phyloP scores from a whole-genome alignment of 768 basidiomycete genomes.

The Auriscalpium vulgare region DNA sequence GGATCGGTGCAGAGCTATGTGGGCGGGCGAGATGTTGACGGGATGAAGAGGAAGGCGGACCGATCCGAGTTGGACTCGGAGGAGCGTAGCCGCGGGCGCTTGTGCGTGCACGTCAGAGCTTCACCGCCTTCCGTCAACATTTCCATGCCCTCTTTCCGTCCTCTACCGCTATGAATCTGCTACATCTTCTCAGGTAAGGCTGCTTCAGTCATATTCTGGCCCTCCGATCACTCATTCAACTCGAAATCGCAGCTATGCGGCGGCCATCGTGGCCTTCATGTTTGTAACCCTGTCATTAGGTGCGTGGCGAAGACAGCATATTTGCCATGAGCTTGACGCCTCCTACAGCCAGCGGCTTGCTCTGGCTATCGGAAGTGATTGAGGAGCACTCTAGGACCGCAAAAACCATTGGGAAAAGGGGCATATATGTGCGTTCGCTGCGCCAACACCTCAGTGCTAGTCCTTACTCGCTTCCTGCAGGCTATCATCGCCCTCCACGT shows the following conservation, averaged over 20 bases:
- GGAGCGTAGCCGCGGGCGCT: neutral
- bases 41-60: neutral
- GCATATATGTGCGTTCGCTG: conserved; percentile 68
- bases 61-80: neutral
- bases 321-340: conserved; percentile 6
- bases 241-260: conserved; percentile 51
- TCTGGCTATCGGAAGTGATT: conserved; percentile 92
- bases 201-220: neutral
- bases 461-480: conserved; percentile 33
- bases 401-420: conserved; percentile 74
- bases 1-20: neutral
- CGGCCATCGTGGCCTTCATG: conserved; percentile 67
- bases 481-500: conserved; percentile 71
- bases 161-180: conserved; percentile 35
- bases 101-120: neutral
- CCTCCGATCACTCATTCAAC: too few relatives aligned
- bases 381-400: conserved; percentile 86
- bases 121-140: neutral
- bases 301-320: conserved; percentile 26
- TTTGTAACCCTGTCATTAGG: conserved; percentile 92
- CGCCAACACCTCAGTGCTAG: neutral
- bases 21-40: neutral
- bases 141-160: neutral
- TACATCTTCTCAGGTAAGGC: conserved; percentile 55
- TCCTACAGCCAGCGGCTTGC: conserved; percentile 74